Base-by-base conservation (phyloP, 2,329 filamentous ascomycete species). In the Penicillium sp. region DNA sequence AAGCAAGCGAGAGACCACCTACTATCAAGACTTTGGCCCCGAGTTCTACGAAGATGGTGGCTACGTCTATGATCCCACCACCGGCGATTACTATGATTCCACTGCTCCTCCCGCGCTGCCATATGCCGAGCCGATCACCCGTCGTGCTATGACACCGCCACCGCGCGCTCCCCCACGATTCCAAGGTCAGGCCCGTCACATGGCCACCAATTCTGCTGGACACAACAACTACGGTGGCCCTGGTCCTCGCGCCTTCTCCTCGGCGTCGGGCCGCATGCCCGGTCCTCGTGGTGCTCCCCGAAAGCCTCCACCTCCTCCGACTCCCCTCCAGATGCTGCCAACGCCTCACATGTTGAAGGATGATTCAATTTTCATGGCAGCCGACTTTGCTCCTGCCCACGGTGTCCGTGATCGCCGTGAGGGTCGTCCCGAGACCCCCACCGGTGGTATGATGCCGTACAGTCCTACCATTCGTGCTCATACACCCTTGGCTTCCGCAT, bases 141-240 rank as follows among this genome's bases (percentile, higher is more conserved):
- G 91, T 59, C 87, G 91, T 62, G 91, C 91, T 45, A 96, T 97
- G 91, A 97, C 91, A 18, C 91, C 91, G 45, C 91, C 91, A 13
- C 90, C 91, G 56, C 77, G 79, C 47, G 82, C 79, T 50, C 80
- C 82, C 43, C 79, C 81, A 11, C 76, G 80, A 33, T 78, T 78
- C 48, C 80, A 72, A 53, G 69, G 71, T 9, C 60, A 59, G 35
- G 57, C 61, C 37, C 67, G 70, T 39, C 75, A 77, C 58, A 73
- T 73, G 64, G 73, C 74, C 33, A 67, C 64, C 43, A 69, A 73
- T 47, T 73, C 76, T 46, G 58, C 65, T 42, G 70, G 72, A 25
- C 43, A 42, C 33, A 52, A 47, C 43, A 56, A 57, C 24, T 59
- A 63, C 35, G 48, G 65, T 32, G 48, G 65, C 34, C 67, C 73